Evolutionary conservation across 2,329 filamentous ascomycete species (phyloP), one percentile per base, ranked within the genome.

Genomic region (Colletotrichum costaricense): DNA sequence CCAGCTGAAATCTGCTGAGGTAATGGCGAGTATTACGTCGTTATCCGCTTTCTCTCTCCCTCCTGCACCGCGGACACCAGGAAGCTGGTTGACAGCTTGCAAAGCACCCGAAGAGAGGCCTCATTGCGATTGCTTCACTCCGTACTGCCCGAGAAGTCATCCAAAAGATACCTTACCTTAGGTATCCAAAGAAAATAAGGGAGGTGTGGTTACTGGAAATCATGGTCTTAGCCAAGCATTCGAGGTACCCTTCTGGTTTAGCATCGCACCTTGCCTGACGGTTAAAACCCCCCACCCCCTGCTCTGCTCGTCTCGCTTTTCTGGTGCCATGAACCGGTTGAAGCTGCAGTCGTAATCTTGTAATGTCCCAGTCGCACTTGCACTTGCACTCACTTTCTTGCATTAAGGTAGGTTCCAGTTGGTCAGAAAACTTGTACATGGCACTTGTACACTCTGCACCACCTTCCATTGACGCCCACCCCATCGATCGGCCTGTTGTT

Each of bases 1-100:
- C 60, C 60, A 65, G 70, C 70, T 70, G 69, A 30, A 68, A 46
- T 35, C 46, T 46, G 60, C 60, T 63, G 54, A 66, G 54, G 24
- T 66, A 66, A 66, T 58, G 56, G 54, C 63, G 35, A 66, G 63
- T 49, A 73, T 73, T 73, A 73, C 70, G 70, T 73, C 70, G 70
- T 70, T 70, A 69, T 72, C 70, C 70, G 70, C 67, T 35, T 35
- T 19, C n/a, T 9, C 60, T 14, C n/a, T 38, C 26, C 14, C 28
- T 38, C 49, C n/a, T 64, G 28, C 49, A 24, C 49, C 26, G 12
- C 11, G 42, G 28, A 63, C 33, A 35, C 33, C 33, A 35, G 33
- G 33, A 54, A 63, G 49, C 42, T 46, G 19, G n/a, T 28, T 16
- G 28, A 35, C 49, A 22, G 42, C 19, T 49, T 19, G 42, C 7